Evolutionary conservation across 805 yeast genomes (phyloP), one percentile per base, ranked within the genome.

Genomic region (Metschnikowia noctiluminum): DNA sequence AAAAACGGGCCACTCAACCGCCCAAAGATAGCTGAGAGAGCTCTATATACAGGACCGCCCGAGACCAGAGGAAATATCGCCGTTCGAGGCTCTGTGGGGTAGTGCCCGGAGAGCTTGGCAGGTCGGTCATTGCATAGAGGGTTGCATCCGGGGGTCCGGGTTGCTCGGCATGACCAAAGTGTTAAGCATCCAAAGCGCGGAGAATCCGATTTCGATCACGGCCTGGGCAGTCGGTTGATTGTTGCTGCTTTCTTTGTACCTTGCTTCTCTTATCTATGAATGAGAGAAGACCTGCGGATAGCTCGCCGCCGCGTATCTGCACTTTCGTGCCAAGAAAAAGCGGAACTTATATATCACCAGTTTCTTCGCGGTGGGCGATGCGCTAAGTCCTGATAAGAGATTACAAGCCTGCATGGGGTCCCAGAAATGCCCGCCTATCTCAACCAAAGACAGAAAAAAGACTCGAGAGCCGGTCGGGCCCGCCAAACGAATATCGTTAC

Each of bases 51-150:
- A 42, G 40, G 11, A 10, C 13, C 27, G 16, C 15, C 13, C 15
- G 14, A n/a, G 15, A 13, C 13, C 28, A 12, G 13, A 14, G 36
- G 35, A 13, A 32, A 26, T 31, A 30, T 15, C 36, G 45, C 45
- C 45, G 45, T 35, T n/a, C 39, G 45, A 41, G 35, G 27, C 34
- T 27, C 7, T 42, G 45, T 35, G 45, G 45, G 45, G 45, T 16
- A 41, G 13, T 31, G 38, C 28, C 13, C 2, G n/a, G n/a, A 36
- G 27, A 36, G n/a, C 38, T 15, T 9, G 28, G 39, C 13, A 10
- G 27, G 10, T 7, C 9, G 10, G 27, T 27, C 27, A 6, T 11
- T 14, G 11, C 9, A 9, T 16, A 2, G 12, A 9, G 39, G 9
- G n/a, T 21, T 21, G 15, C 14, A 28, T 12, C 34, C 42, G 42